A percentile compares a stretch with the other conserved stretches of the same genome.
Conservation (phyloP, 345 rosid species). For the Litchi chinensis region DNA sequence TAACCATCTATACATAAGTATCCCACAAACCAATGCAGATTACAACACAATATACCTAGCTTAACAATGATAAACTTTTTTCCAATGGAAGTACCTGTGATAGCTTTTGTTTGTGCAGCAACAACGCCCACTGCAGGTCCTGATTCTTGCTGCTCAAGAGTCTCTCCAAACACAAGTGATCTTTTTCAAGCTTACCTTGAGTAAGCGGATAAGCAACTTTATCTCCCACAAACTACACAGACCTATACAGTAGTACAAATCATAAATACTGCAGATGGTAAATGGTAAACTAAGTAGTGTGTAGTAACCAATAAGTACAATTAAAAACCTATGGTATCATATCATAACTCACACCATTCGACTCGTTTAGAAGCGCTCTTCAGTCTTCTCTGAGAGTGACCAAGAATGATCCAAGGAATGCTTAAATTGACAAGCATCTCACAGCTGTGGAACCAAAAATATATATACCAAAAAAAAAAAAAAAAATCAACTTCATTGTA, state of each 20-base stretch:
- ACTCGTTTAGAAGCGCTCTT: slow-evolving; percentile 59
- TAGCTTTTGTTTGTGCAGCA: slow-evolving; percentile 72
- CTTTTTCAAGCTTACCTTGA: slow-evolving; percentile 55
- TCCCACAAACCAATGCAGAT: slow-evolving; percentile 5
- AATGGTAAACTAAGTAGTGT: background rate
- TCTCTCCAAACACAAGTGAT: slow-evolving; percentile 75
- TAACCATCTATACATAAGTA: background rate
- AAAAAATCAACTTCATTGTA: background rate
- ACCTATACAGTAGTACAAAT: background rate
- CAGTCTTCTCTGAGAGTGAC: slow-evolving; percentile 73
- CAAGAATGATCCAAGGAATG: slow-evolving; percentile 69
- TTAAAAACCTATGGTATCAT: background rate
- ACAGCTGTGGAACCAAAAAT: slow-evolving; percentile 36
- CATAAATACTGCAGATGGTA: background rate
- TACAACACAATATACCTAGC: background rate
- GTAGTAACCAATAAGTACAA: background rate
- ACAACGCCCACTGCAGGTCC: slow-evolving; percentile 70
- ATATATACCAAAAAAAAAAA: background rate
- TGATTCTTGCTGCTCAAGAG: slow-evolving; percentile 74
- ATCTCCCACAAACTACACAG: slow-evolving; percentile 65
- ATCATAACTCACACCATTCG: slow-evolving; percentile 43
- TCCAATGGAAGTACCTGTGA: slow-evolving; percentile 49
- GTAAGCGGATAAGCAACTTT: slow-evolving; percentile 66
- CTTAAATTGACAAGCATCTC: slow-evolving; percentile 67
- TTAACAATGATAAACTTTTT: background rate